Base-by-base conservation (phyloP, 495 filamentous ascomycete species). In the Oidiodendron maius region DNA sequence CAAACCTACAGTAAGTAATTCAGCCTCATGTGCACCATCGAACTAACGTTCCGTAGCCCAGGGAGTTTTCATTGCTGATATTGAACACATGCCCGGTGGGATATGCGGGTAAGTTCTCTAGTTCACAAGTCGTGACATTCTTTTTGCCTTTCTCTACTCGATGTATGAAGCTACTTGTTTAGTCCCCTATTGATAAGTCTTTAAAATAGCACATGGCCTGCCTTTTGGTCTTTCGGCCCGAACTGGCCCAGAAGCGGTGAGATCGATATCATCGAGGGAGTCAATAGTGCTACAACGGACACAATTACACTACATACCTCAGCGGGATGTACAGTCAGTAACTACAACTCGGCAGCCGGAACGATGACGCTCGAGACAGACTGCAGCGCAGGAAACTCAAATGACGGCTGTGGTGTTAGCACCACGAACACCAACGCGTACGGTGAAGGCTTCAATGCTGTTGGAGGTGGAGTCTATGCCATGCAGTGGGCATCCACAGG, bases 241-340 rank as follows among this genome's bases (percentile, higher is more conserved):
- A 51, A 46, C 41, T 96, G 91, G 91, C 91, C 89, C 0, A 62
- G 64, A n/a, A 73, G 76, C 37, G 91, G 91, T 20, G 91, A 96
- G 65, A 90, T 95, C 52, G 90, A 96, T 70, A 87, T 96, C 53
- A 83, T 96, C 60, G 89, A 96, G 60, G 87, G 87, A 34, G 85
- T 94, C 54, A 89, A 93, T 65, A 60, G 70, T 32, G 73, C 81
- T 38, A 65, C 70, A 0, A 68, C 74, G 47, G 86, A 91, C 56
- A 63, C 71, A 37, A 81, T 94, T 55, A 82, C 87, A 2, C 71
- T 96, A 28, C 91, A 96, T 61, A 93, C 89, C 0, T 59, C 61
- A 8, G 63, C 73, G 11, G 75, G 77, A 12, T 94, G 88, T 61
- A 36, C 48, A 48, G 70, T 71, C 22, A 56, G 50, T 42, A 56